phyloP scores from a whole-genome alignment of 192 early-diverging fungal genomes.

The Spizellomyces sp. region DNA sequence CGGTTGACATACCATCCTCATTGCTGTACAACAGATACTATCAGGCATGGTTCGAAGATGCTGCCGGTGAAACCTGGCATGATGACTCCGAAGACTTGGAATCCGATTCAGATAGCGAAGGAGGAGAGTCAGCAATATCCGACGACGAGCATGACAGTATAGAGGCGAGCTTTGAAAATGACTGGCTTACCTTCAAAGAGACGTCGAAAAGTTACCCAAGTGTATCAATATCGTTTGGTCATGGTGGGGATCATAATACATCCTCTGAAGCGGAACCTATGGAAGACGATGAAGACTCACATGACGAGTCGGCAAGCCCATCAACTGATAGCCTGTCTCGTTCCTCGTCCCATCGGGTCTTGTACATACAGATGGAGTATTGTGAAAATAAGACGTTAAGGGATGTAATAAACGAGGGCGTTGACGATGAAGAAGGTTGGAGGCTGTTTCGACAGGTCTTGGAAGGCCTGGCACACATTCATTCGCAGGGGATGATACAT shows the following conservation, averaged over 20 bases:
- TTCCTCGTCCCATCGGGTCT: conserved; percentile 14
- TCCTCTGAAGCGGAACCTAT: conserved; percentile 12
- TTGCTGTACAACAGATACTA: conserved; percentile 53
- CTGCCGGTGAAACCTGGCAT: conserved; percentile 24
- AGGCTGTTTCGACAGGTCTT: conserved; percentile 85
- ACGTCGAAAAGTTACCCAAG: conserved; percentile 2
- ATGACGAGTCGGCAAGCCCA: not conserved
- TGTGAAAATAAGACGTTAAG: conserved; percentile 91
- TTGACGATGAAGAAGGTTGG: conserved; percentile 84
- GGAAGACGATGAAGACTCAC: conserved; percentile 8
- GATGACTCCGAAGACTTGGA: conserved; percentile 26
- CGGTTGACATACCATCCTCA: conserved; percentile 10
- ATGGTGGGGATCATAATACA: conserved; percentile 16
- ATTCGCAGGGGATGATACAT: conserved; percentile 81
- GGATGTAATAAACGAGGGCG: conserved; percentile 75
- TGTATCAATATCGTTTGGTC: conserved; percentile 40
- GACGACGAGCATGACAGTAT: conserved; percentile 11
- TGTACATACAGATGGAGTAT: conserved; percentile 99
- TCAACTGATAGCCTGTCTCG: not conserved
- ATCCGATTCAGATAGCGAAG: conserved; percentile 15
- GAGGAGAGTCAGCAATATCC: conserved; percentile 32
- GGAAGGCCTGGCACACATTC: conserved; percentile 88
- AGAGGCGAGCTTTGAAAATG: conserved; percentile 37
- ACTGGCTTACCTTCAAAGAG: conserved; percentile 33
- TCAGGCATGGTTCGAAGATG: conserved; percentile 89